Conservation (phyloP, 345 rosid genomes). For the Hibiscus mutabilis region DNA sequence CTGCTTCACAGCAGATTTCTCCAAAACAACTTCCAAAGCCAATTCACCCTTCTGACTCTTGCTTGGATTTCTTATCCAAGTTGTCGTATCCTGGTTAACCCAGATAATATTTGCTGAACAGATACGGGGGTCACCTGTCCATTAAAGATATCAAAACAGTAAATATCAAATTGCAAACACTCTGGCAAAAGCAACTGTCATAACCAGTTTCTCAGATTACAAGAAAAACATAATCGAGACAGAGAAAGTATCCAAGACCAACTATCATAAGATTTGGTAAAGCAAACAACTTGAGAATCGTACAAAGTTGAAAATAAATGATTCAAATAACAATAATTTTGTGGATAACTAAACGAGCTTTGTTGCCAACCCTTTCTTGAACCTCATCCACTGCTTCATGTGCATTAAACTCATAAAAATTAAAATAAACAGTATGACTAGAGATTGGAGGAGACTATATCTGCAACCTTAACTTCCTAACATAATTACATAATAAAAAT, state of each 20-base stretch:
- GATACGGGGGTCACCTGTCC: constrained; percentile 80
- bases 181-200: neutral
- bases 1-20: constrained; percentile 63
- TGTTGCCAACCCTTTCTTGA: neutral
- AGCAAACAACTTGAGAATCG: neutral
- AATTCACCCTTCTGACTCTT: constrained; percentile 52
- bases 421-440: neutral
- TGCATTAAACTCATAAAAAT: constrained; percentile 6
- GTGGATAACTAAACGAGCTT: neutral
- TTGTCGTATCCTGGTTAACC: constrained; percentile 60
- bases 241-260: neutral
- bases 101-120: constrained; percentile 62
- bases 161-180: constrained; percentile 7
- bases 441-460: neutral
- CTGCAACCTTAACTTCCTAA: neutral
- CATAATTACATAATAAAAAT: neutral
- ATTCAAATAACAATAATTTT: neutral
- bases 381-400: neutral
- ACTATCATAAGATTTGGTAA: neutral
- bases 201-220: neutral
- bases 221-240: neutral
- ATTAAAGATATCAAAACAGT: constrained; percentile 15
- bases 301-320: neutral
- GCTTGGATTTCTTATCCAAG: constrained; percentile 62
- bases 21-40: constrained; percentile 67